Evolutionary conservation across 495 filamentous ascomycete species (phyloP), one percentile per base, ranked within the genome.

Genomic region (Pyrenopolyporus hunteri): DNA sequence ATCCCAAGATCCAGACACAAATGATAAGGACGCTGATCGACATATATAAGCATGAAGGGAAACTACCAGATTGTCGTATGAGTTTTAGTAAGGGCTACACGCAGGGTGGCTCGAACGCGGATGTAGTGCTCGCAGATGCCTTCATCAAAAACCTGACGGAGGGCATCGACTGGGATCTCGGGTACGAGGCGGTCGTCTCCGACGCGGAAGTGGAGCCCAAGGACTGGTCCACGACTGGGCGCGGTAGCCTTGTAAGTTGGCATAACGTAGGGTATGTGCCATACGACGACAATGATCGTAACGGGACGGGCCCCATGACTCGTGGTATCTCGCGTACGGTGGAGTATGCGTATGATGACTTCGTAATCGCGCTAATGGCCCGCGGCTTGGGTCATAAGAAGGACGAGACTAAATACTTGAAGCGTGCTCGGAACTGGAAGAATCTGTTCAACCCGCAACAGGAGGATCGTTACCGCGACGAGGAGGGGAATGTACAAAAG

Each of bases 281-380:
- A 0, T 70, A 63, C 43, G 75, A 87, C 40, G 86, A 89, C 69
- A 71, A 71, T n/a, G 86, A 88, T 65, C 72, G 70, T 0, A 79
- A 82, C 20, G 86, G 86, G 14, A 77, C 81, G 9, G 87, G 87
- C 0, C 80, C 83, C 0, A 76, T 79, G 39, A 87, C 82, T 8
- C 83, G 88, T 9, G 82, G 80, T 49, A 77, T 91, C 25, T 86
- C 82, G 6, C 76, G 87, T 1, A 89, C 86, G 0, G 82, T 90
- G 10, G 88, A 90, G 64, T 90, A 91, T 71, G 83, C 87, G 3
- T 90, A 90, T 73, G 82, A 90, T 52, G 88, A 91, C 68, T 91
- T 88, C 51, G 71, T 76, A 45, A 80, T 86, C 17, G 78, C 83
- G 10, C 61, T 74, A 13, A 77, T 87, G 37, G 83, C 85, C 33